These are phyloP conservation scores for Telfairia occidentalis DNA, from an alignment of 331 rosid genomes.

Conservation along the genomic window DNA sequence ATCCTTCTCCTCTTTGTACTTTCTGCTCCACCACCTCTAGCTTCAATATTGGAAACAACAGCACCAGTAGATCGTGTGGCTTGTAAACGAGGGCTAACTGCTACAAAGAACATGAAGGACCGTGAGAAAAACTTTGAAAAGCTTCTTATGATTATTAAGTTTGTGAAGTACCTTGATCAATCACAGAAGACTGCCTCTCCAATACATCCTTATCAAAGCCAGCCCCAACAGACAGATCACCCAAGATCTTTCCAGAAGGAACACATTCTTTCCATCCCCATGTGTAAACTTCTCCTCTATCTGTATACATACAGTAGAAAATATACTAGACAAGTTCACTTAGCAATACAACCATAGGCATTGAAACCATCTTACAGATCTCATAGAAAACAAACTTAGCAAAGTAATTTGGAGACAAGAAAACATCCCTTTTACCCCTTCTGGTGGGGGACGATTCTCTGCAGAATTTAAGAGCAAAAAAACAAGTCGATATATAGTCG, in stretches of 20 bases:
- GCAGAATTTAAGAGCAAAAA: neutral
- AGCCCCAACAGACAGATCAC: conserved; percentile 36
- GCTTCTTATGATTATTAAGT: conserved; percentile 8
- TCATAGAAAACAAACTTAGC: neutral
- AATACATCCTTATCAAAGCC: conserved; percentile 44
- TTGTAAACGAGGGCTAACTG: conserved; percentile 64
- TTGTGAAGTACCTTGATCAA: conserved; percentile 60
- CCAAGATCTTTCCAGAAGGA: conserved; percentile 83
- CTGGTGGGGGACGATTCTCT: neutral
- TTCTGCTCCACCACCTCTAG: conserved; percentile 51
- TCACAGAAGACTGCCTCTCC: conserved; percentile 48
- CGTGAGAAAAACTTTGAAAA: conserved; percentile 12
- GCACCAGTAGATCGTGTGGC: conserved; percentile 52
- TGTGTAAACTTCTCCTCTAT: conserved; percentile 72
- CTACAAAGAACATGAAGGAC: conserved; percentile 18
- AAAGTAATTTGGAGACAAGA: neutral
- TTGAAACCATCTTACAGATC: neutral
- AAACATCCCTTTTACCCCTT: neutral
- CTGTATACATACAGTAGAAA: conserved; percentile 29
- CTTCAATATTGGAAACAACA: conserved; percentile 27
- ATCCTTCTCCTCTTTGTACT: conserved; percentile 72
- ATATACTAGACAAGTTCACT: neutral
- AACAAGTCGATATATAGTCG: neutral
- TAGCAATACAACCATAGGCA: neutral
- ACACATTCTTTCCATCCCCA: conserved; percentile 99